phyloP scores from a whole-genome alignment of 1,284 basidiomycete species.

The Irpex rosettiformis region DNA sequence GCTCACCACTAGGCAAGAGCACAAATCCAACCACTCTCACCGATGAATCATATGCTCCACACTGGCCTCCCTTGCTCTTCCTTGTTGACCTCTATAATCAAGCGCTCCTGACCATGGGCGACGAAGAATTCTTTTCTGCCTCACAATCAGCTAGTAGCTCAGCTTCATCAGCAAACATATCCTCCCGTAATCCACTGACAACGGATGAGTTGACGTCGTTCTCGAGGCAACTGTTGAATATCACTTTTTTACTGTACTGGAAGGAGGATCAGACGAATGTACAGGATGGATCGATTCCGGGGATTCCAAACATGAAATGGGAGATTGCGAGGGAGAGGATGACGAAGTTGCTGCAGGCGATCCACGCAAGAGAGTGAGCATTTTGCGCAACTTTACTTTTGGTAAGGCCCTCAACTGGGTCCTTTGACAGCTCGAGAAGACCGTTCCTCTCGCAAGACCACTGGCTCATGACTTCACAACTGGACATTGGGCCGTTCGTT shows the following conservation, averaged over 20 bases:
- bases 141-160: background rate
- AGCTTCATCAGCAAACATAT: slow-evolving; percentile 16
- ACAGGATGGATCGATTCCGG: slow-evolving; percentile 39
- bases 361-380: slow-evolving; percentile 84
- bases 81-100: slow-evolving; percentile 85
- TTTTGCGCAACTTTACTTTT: slow-evolving; percentile 1
- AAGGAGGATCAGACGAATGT: slow-evolving; percentile 49
- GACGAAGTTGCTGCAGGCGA: slow-evolving; percentile 73
- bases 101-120: slow-evolving; percentile 87
- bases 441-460: slow-evolving; percentile 79
- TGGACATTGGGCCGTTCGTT: slow-evolving; percentile 85
- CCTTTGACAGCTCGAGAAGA: slow-evolving; percentile 73
- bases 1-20: slow-evolving; percentile 52
- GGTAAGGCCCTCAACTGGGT: slow-evolving; percentile 11
- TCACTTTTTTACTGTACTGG: slow-evolving; percentile 83
- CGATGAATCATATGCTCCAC: slow-evolving; percentile 44
- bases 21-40: slow-evolving; percentile 38
- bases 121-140: slow-evolving; percentile 90
- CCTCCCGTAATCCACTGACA: slow-evolving; percentile 68
- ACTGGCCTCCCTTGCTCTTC: slow-evolving; percentile 74
- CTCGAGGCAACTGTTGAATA: slow-evolving; percentile 69
- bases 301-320: slow-evolving; percentile 46
- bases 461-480: slow-evolving; percentile 80
- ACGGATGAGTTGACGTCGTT: slow-evolving; percentile 80
- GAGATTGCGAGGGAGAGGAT: slow-evolving; percentile 67